Base-by-base conservation (phyloP, 1,284 basidiomycete genomes). In the Ceratobasidium sp. region DNA sequence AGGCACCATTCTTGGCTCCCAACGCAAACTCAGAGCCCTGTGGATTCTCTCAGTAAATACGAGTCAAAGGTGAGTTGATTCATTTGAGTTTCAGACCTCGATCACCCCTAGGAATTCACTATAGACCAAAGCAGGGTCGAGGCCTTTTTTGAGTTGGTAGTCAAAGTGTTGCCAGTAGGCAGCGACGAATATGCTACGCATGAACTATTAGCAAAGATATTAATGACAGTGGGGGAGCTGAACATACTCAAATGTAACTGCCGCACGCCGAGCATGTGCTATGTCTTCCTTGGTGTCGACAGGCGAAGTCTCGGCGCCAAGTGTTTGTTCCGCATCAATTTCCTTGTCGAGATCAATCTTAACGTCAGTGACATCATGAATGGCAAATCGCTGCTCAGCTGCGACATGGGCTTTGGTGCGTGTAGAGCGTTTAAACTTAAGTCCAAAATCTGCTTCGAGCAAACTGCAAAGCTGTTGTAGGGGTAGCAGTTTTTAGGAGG, bases 111-210 rank as follows among this genome's bases (percentile, higher is more conserved):
- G 84, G 49, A 92, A 82, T 76, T 92, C 90, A 23, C 84, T 87
- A 76, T 87, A 92, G 2, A 90, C 87, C 13, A 90, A 81, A 2
- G 86, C 82, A 0, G 89, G 84, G 77, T 90, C 90, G 89, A 70
- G 23, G 1, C 83, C 83, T 76, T 88, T 89, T 0, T 83, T 87
- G 35, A 89, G 79, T 0, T 79, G 69, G 73, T 89, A 85, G 1
- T 87, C 82, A 61, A 91, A 88, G 77, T 87, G 88, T 0, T 84
- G 82, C 90, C 91, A 92, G 76, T 91, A 91, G 28, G 67, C 67
- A 18, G 43, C 26, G 4, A 49, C 54, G 38, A 70, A 70, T n/a
- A 58, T 35, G 8, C 67, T 70, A 14, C 0, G 35, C 35, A 6
- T 11, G 8, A 52, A 21, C 23, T 14, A 44, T 44, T 28, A 58